Base-by-base conservation (phyloP, 2,329 filamentous ascomycete species). In the Penicillium sclerotigenum region DNA sequence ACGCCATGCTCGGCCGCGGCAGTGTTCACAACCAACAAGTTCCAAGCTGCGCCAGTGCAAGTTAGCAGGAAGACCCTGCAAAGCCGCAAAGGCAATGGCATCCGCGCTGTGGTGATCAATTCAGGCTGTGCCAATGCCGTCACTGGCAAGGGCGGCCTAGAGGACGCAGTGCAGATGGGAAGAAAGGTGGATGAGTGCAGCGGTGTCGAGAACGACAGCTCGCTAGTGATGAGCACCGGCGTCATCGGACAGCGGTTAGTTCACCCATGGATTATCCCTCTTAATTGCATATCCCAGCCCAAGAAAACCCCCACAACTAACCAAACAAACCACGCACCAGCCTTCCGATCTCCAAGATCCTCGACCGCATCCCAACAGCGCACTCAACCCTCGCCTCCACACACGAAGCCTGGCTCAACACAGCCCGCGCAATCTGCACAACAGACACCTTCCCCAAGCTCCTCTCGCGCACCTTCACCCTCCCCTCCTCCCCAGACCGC, bases 381-480 rank as follows among this genome's bases (percentile, higher is more conserved):
- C 84, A 90, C 70, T 78, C 81, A 58, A 84, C 83, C 56, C 82
- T 96, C 24, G 89, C 88, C 48, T 81, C 81, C 43, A 84, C 87
- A 8, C 92, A 97, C 76, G 83, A 89, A 58, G 85, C 94, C 76
- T 99, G 93, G 94, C 79, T 99, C 45, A 81, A 81, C 52, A 88
- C 90, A 41, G 94, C 94, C 56, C 87, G 86, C 67, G 93, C 94
- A 38, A 97, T 99, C 71, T 97, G 93, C 81, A 99, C 94, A 13
- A 99, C 94, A 16, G 94, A 99, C 76, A 97, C 94, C 4, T 99
- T 99, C 74, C 94, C 94, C 57, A 99, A 99, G 78, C 87, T 99
- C 61, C 81, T 93, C 65, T 97, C 92, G 20, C 86, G 83, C 64
- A 85, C 86, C 14, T 99, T 97, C 76, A 86, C 81, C 28, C 84